Evolutionary conservation across 208 protist species (phyloP), one percentile per base, ranked within the genome.

Genomic region (Crithidia fasciculata): DNA sequence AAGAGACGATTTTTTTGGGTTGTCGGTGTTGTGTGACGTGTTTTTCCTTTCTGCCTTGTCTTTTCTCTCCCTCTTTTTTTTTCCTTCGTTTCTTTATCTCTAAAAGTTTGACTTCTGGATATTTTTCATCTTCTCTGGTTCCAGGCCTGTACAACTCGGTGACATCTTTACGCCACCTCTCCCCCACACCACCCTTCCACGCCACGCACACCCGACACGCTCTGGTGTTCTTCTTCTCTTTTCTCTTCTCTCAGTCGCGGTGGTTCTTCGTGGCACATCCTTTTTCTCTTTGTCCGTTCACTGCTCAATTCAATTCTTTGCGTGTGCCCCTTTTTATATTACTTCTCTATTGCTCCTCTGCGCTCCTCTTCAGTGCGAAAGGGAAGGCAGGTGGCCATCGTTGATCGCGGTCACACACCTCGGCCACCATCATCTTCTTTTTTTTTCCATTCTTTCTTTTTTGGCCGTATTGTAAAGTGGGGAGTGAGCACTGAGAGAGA

Each of bases 391-490:
- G 28, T 28, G 28, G 28, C 28, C 28, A 28, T 28, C 28, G 28
- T 28, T 28, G 28, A 28, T 28, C 28, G 28, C 28, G 28, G 28
- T 28, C 28, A 28, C 28, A 28, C 28, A 28, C 28, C 28, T 8
- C 52, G 10, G 10, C 18, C 52, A 8, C 18, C 52, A 6, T 56
- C 52, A 28, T 56, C 52, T 19, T 56, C n/a, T 69, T 69, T 57
- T 57, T 69, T 69, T 69, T 58, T 66, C 18, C n/a, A 8, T 56
- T 18, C 1, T 56, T 56, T 28, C 1, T 56, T 56, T 56, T 56
- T n/a, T n/a, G 28, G 28, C 28, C 28, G 28, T 28, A 28, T 28
- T 28, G 28, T 28, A 2, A 28, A 28, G 28, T 28, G 28, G 28
- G 1, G 28, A 28, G 28, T 28, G 28, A 28, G 28, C 28, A 28